Evolutionary conservation across 1,139 yeast genomes (phyloP).

Genomic region (Kurtzmaniella quercitrusa): DNA sequence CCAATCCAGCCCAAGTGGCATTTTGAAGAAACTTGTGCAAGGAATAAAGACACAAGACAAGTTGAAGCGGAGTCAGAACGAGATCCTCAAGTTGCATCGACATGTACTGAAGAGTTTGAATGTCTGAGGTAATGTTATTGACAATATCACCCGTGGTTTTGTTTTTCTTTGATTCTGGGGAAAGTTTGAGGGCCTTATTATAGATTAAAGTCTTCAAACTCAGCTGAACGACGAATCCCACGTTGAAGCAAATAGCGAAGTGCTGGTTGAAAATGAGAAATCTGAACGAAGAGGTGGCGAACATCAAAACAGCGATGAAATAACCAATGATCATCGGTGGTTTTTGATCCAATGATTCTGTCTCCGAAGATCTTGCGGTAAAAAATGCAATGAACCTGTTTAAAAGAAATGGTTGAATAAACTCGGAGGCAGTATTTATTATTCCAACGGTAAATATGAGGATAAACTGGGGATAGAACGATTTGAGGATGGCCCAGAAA

Average conservation of each 20-base stretch:
- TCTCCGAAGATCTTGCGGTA: slow-evolving; percentile 5
- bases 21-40: slow-evolving; percentile 21
- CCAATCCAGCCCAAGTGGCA: slow-evolving; percentile 24
- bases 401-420: slow-evolving; percentile 21
- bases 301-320: slow-evolving; percentile 17
- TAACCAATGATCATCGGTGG: slow-evolving; percentile 22
- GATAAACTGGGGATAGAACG: slow-evolving; percentile 11
- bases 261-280: slow-evolving; percentile 19
- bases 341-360: slow-evolving; percentile 5
- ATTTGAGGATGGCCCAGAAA: slow-evolving; percentile 12
- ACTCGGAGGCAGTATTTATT: slow-evolving; percentile 13
- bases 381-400: slow-evolving; percentile 20
- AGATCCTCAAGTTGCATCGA: slow-evolving; percentile 17
- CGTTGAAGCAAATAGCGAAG: slow-evolving; percentile 22
- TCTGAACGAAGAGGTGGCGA: slow-evolving; percentile 14
- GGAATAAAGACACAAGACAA: slow-evolving; percentile 17
- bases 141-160: slow-evolving; percentile 28
- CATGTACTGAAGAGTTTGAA: slow-evolving; percentile 16
- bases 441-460: slow-evolving; percentile 10
- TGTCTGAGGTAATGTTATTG: slow-evolving; percentile 24
- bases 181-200: slow-evolving; percentile 22
- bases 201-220: slow-evolving; percentile 21
- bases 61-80: slow-evolving; percentile 19
- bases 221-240: slow-evolving; percentile 26
- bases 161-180: slow-evolving; percentile 23